Conservation (phyloP, 2,329 filamentous ascomycete species). For the Claviceps citrina region DNA sequence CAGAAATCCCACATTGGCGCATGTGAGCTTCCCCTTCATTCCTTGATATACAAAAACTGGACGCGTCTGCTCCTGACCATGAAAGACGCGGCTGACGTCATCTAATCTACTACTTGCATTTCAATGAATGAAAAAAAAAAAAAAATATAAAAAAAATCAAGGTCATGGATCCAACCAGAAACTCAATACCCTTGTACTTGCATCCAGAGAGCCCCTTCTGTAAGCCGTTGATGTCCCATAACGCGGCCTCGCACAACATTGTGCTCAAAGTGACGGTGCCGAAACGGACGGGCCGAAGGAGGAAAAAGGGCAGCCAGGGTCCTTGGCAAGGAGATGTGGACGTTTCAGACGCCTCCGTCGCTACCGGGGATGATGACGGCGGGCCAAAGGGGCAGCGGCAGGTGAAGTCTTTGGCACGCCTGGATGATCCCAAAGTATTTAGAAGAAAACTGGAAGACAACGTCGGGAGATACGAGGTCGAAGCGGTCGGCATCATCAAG, state of each 20-base stretch:
- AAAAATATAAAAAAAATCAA: conserved; percentile 13
- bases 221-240: conserved; percentile 63
- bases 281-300: conserved; percentile 69
- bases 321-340: conserved; percentile 40
- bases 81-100: neutral
- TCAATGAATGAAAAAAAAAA: neutral
- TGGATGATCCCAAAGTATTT: conserved; percentile 39
- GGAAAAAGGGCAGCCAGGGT: conserved; percentile 60
- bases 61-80: neutral
- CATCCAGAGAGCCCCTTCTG: conserved; percentile 66
- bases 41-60: neutral
- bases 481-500: conserved; percentile 56
- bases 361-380: conserved; percentile 3
- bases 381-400: conserved; percentile 10
- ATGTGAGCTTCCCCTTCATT: conserved; percentile 17
- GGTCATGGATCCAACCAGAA: conserved; percentile 33
- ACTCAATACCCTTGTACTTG: conserved; percentile 54
- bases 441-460: conserved; percentile 57
- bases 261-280: conserved; percentile 78
- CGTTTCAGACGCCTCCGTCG: conserved; percentile 11
- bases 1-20: conserved; percentile 21
- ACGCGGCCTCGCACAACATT: conserved; percentile 63
- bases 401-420: conserved; percentile 29
- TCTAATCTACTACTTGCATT: no score
- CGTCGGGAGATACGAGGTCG: conserved; percentile 46